These are phyloP conservation scores for Fraxinus ornus DNA, from an alignment of 305 asterid species.

Conservation along the genomic window DNA sequence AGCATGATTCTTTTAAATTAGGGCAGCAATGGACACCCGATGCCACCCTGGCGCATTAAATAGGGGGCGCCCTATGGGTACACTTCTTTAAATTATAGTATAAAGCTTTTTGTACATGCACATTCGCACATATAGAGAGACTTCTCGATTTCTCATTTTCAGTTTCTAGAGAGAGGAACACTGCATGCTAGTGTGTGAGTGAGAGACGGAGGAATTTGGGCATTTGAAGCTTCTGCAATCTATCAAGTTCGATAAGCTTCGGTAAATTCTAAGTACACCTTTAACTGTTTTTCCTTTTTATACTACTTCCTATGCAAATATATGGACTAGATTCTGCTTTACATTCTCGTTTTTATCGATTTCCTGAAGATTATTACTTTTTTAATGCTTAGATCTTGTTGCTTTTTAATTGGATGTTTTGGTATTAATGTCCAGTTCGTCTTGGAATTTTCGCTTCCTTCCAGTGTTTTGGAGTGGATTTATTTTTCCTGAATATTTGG, in stretches of 20 bases:
- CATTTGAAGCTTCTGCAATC: constrained; percentile 17
- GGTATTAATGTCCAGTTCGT: background rate
- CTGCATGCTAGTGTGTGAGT: background rate
- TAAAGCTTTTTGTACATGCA: background rate
- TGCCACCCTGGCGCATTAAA: too few relatives aligned
- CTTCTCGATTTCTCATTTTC: constrained; percentile 21
- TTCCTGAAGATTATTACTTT: background rate
- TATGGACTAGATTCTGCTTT: background rate
- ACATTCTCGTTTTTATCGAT: constrained; percentile 28
- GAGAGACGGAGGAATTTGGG: background rate
- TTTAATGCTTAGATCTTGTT: background rate
- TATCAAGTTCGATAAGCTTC: constrained; percentile 18
- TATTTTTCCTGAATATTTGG: too few relatives aligned
- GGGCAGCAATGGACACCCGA: too few relatives aligned
- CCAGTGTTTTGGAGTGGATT: too few relatives aligned
- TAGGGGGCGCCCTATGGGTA: too few relatives aligned
- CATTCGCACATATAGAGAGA: background rate
- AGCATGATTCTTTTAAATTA: too few relatives aligned
- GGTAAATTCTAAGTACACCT: constrained; percentile 30
- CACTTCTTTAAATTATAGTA: background rate
- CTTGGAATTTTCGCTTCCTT: background rate
- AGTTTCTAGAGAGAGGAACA: constrained; percentile 17
- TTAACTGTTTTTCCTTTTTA: constrained; percentile 16
- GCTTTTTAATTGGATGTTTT: background rate
- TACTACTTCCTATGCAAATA: background rate